These are phyloP conservation scores for Cyphellophora europaea DNA, from an alignment of 2,329 filamentous ascomycete species.

Conservation along the genomic window DNA sequence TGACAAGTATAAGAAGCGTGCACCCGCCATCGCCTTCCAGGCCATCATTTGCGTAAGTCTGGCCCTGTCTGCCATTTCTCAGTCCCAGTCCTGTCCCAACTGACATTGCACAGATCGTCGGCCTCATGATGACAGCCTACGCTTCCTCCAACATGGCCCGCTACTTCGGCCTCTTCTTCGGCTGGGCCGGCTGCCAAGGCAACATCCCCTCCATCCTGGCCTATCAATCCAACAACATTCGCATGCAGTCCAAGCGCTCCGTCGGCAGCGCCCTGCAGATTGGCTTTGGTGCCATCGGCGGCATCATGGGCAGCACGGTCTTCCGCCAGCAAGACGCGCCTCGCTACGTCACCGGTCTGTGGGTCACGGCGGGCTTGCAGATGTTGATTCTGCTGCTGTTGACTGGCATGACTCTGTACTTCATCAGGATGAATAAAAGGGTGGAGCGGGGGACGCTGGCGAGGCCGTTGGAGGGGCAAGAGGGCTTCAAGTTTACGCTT, in stretches of 20 bases:
- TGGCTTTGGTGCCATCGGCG: constrained; percentile 22
- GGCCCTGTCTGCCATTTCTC: too few species aligned
- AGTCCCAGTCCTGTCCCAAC: not conserved
- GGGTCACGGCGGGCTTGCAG: constrained; percentile 12
- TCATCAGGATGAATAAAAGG: constrained; percentile 23
- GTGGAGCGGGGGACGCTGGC: constrained; percentile 21
- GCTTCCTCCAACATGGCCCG: constrained; percentile 16
- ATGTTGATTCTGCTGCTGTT: constrained; percentile 20
- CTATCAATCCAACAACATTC: constrained; percentile 25
- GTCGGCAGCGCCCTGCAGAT: constrained; percentile 32
- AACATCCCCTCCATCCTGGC: constrained; percentile 24
- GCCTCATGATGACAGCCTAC: constrained; percentile 22
- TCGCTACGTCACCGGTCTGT: constrained; percentile 16
- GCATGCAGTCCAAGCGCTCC: constrained; percentile 21
- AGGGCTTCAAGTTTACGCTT: constrained; percentile 16
- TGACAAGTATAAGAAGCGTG: constrained; percentile 22
- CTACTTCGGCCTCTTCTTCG: constrained; percentile 24
- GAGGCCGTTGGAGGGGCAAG: constrained; percentile 25
- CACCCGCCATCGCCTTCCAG: constrained; percentile 20
- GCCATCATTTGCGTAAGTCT: constrained; percentile 17
- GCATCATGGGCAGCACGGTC: constrained; percentile 16
- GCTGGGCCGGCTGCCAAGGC: constrained; percentile 20
- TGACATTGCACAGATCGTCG: constrained; percentile 13
- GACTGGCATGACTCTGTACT: constrained; percentile 20
- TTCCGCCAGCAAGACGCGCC: constrained; percentile 19